phyloP scores from a whole-genome alignment of 495 filamentous ascomycete species.

The Aspergillus hancockii region DNA sequence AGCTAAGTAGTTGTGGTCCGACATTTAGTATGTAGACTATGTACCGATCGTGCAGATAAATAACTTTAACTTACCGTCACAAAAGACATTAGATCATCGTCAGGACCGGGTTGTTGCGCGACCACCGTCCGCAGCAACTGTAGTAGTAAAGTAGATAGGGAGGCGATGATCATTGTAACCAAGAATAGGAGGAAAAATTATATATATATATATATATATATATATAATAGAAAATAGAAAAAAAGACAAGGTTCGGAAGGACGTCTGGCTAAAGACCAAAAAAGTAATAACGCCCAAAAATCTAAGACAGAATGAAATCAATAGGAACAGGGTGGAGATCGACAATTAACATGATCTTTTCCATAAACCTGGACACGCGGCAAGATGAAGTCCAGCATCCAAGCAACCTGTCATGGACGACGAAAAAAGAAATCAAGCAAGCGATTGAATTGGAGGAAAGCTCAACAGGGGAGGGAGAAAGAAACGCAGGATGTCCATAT shows the following conservation, averaged over 20 bases:
- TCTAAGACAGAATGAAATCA: not conserved
- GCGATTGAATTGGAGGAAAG: too few relatives aligned
- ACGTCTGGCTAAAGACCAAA: not conserved
- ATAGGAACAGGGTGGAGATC: too few relatives aligned
- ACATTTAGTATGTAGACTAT: not conserved
- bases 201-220: too few relatives aligned
- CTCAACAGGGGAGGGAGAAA: too few relatives aligned
- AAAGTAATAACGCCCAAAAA: not conserved
- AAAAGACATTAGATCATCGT: slow-evolving; percentile 5
- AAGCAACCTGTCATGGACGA: too few relatives aligned
- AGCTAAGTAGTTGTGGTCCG: slow-evolving; percentile 14
- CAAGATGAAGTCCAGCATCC: too few relatives aligned
- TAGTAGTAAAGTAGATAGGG: not conserved
- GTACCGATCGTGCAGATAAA: too few relatives aligned
- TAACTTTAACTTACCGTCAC: slow-evolving; percentile 1
- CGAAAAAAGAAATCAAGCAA: too few relatives aligned
- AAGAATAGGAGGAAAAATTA: not conserved
- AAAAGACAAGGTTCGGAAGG: not conserved
- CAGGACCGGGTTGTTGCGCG: not conserved
- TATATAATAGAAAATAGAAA: not conserved
- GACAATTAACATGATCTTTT: too few relatives aligned
- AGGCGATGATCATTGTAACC: not conserved
- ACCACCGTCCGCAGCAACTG: not conserved
- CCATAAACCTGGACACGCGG: too few relatives aligned
- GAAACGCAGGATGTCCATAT: too few relatives aligned